These are phyloP conservation scores for Smallanthus sonchifolius DNA, from an alignment of 129 eudicot genomes.

Conservation along the genomic window DNA sequence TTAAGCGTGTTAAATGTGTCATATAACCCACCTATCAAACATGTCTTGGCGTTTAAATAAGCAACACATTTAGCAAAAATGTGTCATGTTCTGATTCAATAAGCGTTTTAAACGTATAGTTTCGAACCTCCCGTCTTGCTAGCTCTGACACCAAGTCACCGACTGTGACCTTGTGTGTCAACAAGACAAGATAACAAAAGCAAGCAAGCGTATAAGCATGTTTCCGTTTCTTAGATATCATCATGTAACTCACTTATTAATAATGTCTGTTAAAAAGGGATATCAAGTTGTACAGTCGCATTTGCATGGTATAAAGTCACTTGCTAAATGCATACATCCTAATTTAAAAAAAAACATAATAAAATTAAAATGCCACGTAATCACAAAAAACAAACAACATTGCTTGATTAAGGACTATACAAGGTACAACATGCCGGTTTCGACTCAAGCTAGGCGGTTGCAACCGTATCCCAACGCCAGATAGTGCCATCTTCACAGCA, in stretches of 20 bases:
- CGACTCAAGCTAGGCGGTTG: slow-evolving; percentile 37
- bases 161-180: too few relatives aligned
- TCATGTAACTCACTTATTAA: not conserved
- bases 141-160: too few relatives aligned
- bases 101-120: too few relatives aligned
- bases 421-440: slow-evolving; percentile 9
- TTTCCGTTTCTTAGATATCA: too few relatives aligned
- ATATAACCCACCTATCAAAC: too few relatives aligned
- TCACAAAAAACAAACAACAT: not conserved
- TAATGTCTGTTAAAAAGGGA: not conserved
- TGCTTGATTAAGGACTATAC: slow-evolving; percentile 10
- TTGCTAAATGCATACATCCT: not conserved
- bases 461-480: slow-evolving; percentile 99
- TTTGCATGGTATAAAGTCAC: not conserved
- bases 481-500: slow-evolving; percentile 98
- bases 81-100: too few relatives aligned
- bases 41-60: too few relatives aligned
- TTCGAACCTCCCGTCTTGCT: too few relatives aligned
- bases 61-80: too few relatives aligned
- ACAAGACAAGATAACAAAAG: too few relatives aligned
- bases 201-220: too few relatives aligned
- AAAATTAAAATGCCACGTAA: not conserved
- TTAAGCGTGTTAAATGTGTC: too few relatives aligned
- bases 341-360: not conserved
- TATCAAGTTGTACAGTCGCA: not conserved